phyloP scores from a whole-genome alignment of 768 basidiomycete genomes.

The Mycena galericulata region DNA sequence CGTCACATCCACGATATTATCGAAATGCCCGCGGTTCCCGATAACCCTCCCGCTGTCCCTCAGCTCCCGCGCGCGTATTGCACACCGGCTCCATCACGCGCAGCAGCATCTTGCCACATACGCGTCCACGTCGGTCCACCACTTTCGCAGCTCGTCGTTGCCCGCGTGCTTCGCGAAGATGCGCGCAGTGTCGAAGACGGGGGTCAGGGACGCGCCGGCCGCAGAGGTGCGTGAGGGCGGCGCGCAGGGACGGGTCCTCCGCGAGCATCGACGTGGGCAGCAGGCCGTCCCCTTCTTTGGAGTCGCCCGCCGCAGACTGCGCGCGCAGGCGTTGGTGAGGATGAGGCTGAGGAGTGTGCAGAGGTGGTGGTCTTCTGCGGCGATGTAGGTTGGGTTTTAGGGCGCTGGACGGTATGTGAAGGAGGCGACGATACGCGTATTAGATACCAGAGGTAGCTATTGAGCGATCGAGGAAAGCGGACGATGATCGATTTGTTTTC shows the following conservation, averaged over 20 bases:
- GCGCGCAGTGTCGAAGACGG: slow-evolving; percentile 77
- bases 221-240: slow-evolving; percentile 47
- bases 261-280: slow-evolving; percentile 66
- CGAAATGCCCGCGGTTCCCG: slow-evolving; percentile 80
- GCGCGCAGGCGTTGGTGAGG: slow-evolving; percentile 92
- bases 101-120: slow-evolving; percentile 80
- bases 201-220: slow-evolving; percentile 75
- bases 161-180: slow-evolving; percentile 79
- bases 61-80: slow-evolving; percentile 71
- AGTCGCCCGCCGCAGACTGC: slow-evolving; percentile 71
- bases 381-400: too few species aligned
- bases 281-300: slow-evolving; percentile 43
- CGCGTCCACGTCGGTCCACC: slow-evolving; percentile 73
- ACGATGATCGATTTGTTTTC: too few species aligned
- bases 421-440: too few species aligned
- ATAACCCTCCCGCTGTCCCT: slow-evolving; percentile 80
- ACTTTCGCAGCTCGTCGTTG: slow-evolving; percentile 78
- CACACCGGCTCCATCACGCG: slow-evolving; percentile 87
- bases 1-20: slow-evolving; percentile 77
- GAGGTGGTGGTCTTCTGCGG: too few species aligned
- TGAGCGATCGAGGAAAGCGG: too few species aligned
- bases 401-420: too few species aligned
- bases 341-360: slow-evolving; percentile 89
- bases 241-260: slow-evolving; percentile 68
- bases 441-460: too few species aligned